Evolutionary conservation across 352 stramenopile species (phyloP), one percentile per base, ranked within the genome.

Genomic region (Pythium angustatum): DNA sequence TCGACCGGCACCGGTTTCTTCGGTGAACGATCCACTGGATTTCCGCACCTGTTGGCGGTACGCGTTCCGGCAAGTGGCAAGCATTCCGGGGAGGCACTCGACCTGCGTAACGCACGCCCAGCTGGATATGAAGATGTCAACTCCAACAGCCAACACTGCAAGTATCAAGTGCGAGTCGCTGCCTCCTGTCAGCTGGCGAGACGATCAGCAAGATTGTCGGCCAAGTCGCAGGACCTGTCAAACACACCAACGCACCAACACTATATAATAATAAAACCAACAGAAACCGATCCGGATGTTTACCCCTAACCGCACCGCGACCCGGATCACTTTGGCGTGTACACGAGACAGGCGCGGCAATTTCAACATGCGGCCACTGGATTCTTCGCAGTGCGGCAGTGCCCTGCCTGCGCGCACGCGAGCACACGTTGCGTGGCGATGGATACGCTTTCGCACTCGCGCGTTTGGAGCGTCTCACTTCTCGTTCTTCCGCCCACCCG

Each of bases 111-210:
- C 38, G 30, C 17, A 5, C 21, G 8, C 21, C 63, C 63, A 69
- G 36, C 48, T 69, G 63, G 63, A 50, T 61, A 60, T 61, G 48
- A 53, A 58, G 63, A 69, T 60, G 63, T 69, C 63, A 64, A 61
- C 1, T 15, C 44, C 26, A 53, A 27, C 43, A 34, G 27, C 17
- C 45, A 21, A 38, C 8, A n/a, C 11, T n/a, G 27, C 33, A 63
- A 54, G 53, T 69, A 69, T 69, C 63, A 69, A 69, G 63, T 64
- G 54, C 58, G 63, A 61, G 55, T 69, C 55, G 55, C 40, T 68
- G 47, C 36, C 2, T 33, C 22, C 49, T 41, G 58, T 58, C 49
- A 66, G 50, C 30, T 64, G 56, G 45, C 19, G 33, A 31, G 34
- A 49, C 36, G 33, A 59, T 59, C 59, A 66, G 22, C 48, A 50